Evolutionary conservation across 257 asterid species (phyloP), one percentile per base, ranked within the genome.

Genomic region (Eustoma russellianum): DNA sequence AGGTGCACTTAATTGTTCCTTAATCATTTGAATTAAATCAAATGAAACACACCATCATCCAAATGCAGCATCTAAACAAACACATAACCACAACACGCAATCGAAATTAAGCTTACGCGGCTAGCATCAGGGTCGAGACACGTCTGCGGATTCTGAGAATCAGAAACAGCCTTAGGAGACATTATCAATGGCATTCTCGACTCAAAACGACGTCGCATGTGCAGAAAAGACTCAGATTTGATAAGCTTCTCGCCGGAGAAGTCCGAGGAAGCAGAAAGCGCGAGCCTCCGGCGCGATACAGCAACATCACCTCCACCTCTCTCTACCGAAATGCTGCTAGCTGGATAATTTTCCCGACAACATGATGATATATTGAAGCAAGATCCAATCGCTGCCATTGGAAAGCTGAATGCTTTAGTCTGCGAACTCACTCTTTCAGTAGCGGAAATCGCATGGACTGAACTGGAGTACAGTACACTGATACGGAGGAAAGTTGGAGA

Each of bases 111-210:
- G 57, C 66, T 56, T 79, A 87, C 96, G 24, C 85, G 52, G 72
- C 95, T 88, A 51, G 97, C 97, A 48, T 88, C 97, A 28, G 97
- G 97, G 63, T 88, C 85, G 9, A 88, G 95, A 69, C 97, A 88
- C 1, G 97, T 88, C 75, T 85, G 97, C 60, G 97, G 75, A 62
- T 74, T 88, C 63, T 80, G 95, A 38, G 97, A 88, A 74, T 88
- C 97, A 17, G 97, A 88, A 46, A 85, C 95, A 24, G 95, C 97
- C 64, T 80, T 83, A 9, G 97, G 97, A 24, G 93, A 82, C 3
- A 88, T 79, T 57, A 82, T 65, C 53, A 75, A 15, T 52, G 88
- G 80, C 43, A 33, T 63, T 47, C 77, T 71, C 0, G 54, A 46
- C 5, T 43, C 69, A 3, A 54, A 59, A 52, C 68, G 67, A 47